Percentiles rank a stretch among this genome's conserved stretches.
phyloP scores from a whole-genome alignment of 768 basidiomycete species.

The Dioszegia hungarica region DNA sequence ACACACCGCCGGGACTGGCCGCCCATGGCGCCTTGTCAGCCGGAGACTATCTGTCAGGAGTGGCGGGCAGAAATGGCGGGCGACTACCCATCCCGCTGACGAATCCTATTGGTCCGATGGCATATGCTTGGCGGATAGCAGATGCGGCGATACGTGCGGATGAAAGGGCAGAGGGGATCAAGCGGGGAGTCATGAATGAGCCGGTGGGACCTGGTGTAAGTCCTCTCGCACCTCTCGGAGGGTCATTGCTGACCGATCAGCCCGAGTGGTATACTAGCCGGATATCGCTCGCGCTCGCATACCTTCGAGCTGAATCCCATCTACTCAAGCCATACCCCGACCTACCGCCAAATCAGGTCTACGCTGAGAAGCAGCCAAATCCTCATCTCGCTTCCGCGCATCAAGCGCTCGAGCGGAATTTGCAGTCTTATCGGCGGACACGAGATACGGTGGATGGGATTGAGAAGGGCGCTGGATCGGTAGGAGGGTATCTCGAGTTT shows the following conservation, averaged over 20 bases:
- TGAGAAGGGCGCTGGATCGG: constrained; percentile 21
- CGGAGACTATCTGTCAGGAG: background rate
- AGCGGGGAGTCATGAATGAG: constrained; percentile 29
- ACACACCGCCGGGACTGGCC: constrained; percentile 8
- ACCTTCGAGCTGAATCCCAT: constrained; percentile 31
- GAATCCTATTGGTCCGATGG: constrained; percentile 31
- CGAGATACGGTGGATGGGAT: constrained; percentile 7
- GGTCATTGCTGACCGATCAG: constrained; percentile 7
- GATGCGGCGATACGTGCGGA: constrained; percentile 22
- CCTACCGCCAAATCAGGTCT: background rate
- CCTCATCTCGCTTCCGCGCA: constrained; percentile 23
- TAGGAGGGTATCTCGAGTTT: constrained; percentile 21
- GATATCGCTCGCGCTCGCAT: constrained; percentile 22
- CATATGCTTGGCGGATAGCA: constrained; percentile 35
- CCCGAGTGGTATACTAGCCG: constrained; percentile 37
- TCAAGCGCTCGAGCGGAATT: constrained; percentile 11
- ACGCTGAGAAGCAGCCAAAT: constrained; percentile 5
- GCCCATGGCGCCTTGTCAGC: constrained; percentile 1
- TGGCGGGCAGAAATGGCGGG: background rate
- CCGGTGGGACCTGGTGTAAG: constrained; percentile 34
- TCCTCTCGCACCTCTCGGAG: background rate
- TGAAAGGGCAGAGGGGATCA: constrained; percentile 12
- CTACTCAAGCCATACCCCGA: constrained; percentile 31
- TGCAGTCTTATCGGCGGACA: constrained; percentile 12
- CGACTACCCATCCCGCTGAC: constrained; percentile 22